These are phyloP conservation scores for Terfezia claveryi DNA, from an alignment of 495 filamentous ascomycete genomes.

Conservation along the genomic window DNA sequence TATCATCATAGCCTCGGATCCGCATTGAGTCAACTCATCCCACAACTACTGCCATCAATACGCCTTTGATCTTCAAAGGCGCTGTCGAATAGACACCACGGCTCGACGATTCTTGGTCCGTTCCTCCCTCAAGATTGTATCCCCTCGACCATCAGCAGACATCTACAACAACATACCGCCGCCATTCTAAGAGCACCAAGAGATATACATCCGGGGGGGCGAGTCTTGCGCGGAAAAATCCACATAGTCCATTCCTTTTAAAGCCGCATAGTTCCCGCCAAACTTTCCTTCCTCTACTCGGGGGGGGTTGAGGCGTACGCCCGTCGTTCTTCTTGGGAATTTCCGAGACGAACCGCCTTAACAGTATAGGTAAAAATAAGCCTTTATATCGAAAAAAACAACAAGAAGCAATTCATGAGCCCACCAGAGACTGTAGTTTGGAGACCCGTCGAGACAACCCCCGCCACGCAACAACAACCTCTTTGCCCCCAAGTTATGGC, in stretches of 20 bases:
- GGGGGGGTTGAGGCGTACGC: conserved; percentile 21
- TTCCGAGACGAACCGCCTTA: conserved; percentile 19
- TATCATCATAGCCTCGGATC: neutral
- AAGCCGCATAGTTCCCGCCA: conserved; percentile 21
- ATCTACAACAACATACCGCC: conserved; percentile 20
- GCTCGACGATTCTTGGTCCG: conserved; percentile 16
- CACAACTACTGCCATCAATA: neutral
- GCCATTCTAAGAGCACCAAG: conserved; percentile 1
- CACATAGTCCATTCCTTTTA: neutral
- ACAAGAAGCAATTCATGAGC: neutral
- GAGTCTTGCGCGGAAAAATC: too few relatives aligned
- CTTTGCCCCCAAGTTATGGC: conserved; percentile 16
- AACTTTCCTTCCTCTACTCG: conserved; percentile 21
- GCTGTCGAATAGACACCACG: conserved; percentile 7
- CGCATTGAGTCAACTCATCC: neutral
- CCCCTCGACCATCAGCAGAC: conserved; percentile 13
- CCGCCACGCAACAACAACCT: conserved; percentile 13
- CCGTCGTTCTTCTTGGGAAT: conserved; percentile 16
- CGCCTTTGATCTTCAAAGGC: neutral
- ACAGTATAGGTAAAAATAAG: conserved; percentile 2
- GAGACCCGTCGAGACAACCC: conserved; percentile 8
- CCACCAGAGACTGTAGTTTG: neutral
- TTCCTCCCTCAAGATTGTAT: conserved; percentile 18
- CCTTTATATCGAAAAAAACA: too few relatives aligned
- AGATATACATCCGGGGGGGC: too few relatives aligned